Evolutionary conservation across 2,329 filamentous ascomycete species (phyloP).

Genomic region (Chaetomiaceae sp.): DNA sequence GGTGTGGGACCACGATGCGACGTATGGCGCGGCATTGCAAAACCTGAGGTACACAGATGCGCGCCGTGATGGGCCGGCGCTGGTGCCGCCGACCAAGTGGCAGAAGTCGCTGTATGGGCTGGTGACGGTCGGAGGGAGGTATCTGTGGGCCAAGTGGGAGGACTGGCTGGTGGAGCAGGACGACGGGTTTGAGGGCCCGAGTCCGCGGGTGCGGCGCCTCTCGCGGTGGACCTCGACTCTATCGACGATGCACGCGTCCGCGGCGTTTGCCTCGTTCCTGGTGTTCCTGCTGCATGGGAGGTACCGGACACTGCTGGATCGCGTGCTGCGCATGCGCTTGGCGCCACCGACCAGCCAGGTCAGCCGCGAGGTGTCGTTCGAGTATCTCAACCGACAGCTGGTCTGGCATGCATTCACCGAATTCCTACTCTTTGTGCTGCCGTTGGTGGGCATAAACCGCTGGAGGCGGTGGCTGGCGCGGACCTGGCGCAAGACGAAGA

Average conservation of each 20-base stretch:
- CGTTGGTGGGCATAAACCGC: slow-evolving; percentile 86
- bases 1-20: slow-evolving; percentile 94
- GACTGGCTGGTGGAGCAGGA: slow-evolving; percentile 74
- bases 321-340: slow-evolving; percentile 76
- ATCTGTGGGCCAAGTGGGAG: slow-evolving; percentile 90
- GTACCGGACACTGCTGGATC: slow-evolving; percentile 86
- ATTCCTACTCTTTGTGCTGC: slow-evolving; percentile 94
- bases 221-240: slow-evolving; percentile 63
- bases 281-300: slow-evolving; percentile 87
- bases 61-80: slow-evolving; percentile 55
- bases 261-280: slow-evolving; percentile 79
- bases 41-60: slow-evolving; percentile 89
- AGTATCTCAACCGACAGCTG: slow-evolving; percentile 94
- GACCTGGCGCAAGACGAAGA: slow-evolving; percentile 76
- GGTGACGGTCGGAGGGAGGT: slow-evolving; percentile 79
- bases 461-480: slow-evolving; percentile 88
- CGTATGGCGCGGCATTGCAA: slow-evolving; percentile 88
- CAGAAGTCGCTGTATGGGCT: slow-evolving; percentile 84
- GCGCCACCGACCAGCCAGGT: slow-evolving; percentile 81
- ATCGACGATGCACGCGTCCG: slow-evolving; percentile 72
- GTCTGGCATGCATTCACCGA: slow-evolving; percentile 99
- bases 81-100: slow-evolving; percentile 67
- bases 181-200: slow-evolving; percentile 64
- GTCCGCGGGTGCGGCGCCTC: slow-evolving; percentile 49
- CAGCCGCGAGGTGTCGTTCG: slow-evolving; percentile 88